Conservation (phyloP, 2,329 filamentous ascomycete genomes). For the Corniculantispora saksenae region DNA sequence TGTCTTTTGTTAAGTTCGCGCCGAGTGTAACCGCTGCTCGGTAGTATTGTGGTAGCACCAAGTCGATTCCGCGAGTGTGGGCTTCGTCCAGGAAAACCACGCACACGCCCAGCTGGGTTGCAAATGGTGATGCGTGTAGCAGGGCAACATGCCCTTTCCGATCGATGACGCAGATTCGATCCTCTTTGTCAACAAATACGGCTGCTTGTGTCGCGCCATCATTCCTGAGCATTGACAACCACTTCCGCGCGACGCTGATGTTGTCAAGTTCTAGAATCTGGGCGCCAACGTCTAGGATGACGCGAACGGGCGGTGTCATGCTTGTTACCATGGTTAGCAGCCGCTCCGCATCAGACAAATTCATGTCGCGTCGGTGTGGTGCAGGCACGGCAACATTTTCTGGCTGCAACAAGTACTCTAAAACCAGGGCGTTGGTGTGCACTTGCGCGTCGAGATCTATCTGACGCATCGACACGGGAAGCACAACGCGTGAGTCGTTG, state of each 20-base stretch:
- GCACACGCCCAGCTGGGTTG: constrained; percentile 56
- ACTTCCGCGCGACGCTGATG: constrained; percentile 50
- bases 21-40: constrained; percentile 70
- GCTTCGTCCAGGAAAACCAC: constrained; percentile 70
- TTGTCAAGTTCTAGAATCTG: constrained; percentile 68
- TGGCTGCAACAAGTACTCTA: constrained; percentile 56
- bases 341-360: constrained; percentile 29
- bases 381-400: constrained; percentile 44
- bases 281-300: constrained; percentile 72
- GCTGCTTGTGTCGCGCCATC: constrained; percentile 32
- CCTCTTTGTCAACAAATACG: constrained; percentile 59
- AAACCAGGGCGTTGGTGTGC: constrained; percentile 68
- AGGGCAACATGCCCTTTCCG: constrained; percentile 46
- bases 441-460: constrained; percentile 41
- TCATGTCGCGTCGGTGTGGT: background rate
- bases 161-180: constrained; percentile 57
- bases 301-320: too few species aligned
- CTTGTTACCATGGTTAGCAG: constrained; percentile 23
- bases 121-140: constrained; percentile 61
- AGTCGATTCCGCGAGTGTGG: constrained; percentile 69
- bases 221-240: constrained; percentile 42
- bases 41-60: constrained; percentile 59
- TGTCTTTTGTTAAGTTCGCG: constrained; percentile 65
- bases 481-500: constrained; percentile 58
- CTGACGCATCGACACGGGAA: constrained; percentile 57